phyloP scores from a whole-genome alignment of 169 alveolate species.

The Cryptosporidium tyzzeri region DNA sequence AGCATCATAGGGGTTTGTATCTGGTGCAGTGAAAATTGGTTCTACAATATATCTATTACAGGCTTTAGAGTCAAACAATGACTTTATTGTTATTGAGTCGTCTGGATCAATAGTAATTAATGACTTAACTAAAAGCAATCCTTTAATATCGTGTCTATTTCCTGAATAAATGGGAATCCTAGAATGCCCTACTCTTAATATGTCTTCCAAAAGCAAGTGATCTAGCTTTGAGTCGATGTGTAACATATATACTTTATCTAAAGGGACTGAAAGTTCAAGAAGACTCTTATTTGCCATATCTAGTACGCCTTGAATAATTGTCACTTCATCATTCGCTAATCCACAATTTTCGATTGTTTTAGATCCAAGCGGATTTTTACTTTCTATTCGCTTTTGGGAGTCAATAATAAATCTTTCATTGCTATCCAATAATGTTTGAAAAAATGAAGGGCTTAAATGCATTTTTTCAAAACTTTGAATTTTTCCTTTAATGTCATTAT shows the following conservation, averaged over 20 bases:
- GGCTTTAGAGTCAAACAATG: slow-evolving; percentile 46
- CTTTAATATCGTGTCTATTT: slow-evolving; percentile 82
- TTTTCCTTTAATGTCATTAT: neutral
- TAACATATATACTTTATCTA: slow-evolving; percentile 82
- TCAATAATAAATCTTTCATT: neutral
- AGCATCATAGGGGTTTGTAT: slow-evolving; percentile 70
- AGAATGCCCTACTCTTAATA: slow-evolving; percentile 85
- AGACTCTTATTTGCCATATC: slow-evolving; percentile 83
- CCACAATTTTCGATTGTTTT: slow-evolving; percentile 34
- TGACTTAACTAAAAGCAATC: slow-evolving; percentile 84
- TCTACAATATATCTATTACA: slow-evolving; percentile 45
- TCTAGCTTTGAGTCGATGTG: slow-evolving; percentile 78
- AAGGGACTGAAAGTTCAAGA: slow-evolving; percentile 81
- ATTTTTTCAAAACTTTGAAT: slow-evolving; percentile 13
- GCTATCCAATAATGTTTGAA: slow-evolving; percentile 1
- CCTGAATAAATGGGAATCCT: slow-evolving; percentile 87
- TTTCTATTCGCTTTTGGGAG: neutral
- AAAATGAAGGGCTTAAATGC: slow-evolving; percentile 10
- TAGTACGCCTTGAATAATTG: slow-evolving; percentile 85
- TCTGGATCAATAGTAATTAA: slow-evolving; percentile 78
- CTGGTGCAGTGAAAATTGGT: slow-evolving; percentile 70
- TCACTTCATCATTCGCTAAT: slow-evolving; percentile 80
- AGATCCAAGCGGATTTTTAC: neutral
- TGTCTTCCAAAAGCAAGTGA: slow-evolving; percentile 77
- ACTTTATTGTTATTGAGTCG: slow-evolving; percentile 46